phyloP scores from a whole-genome alignment of 2,329 filamentous ascomycete genomes.

The Ceratocystis cacaofunesta region DNA sequence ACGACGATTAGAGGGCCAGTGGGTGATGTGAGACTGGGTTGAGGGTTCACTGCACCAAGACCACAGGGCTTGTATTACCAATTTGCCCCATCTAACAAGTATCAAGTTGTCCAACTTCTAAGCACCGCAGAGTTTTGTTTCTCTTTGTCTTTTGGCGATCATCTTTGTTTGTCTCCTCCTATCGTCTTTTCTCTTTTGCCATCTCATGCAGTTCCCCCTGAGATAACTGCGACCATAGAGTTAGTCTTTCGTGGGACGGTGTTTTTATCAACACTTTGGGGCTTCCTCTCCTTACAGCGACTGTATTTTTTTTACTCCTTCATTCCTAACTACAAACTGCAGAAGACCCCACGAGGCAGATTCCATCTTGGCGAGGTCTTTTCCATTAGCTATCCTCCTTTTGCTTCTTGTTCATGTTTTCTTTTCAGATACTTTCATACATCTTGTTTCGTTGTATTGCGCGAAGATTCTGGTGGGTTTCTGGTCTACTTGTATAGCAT shows the following conservation, averaged over 20 bases:
- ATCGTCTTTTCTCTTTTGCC: neutral
- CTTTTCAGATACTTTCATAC: neutral
- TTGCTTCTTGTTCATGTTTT: neutral
- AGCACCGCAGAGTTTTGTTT: neutral
- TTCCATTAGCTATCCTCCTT: neutral
- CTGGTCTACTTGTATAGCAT: neutral
- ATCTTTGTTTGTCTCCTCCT: neutral
- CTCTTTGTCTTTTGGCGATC: neutral
- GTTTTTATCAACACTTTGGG: neutral
- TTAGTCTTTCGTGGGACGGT: neutral
- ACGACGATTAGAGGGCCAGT: constrained; percentile 24
- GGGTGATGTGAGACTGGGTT: neutral
- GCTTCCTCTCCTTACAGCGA: neutral
- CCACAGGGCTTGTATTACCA: neutral
- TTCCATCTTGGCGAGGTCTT: neutral
- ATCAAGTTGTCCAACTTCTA: neutral
- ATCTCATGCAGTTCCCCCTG: neutral
- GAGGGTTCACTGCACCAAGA: constrained; percentile 5
- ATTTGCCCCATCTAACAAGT: neutral
- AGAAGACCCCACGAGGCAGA: neutral
- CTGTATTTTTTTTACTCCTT: neutral
- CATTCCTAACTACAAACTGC: neutral
- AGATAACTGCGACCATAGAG: neutral
- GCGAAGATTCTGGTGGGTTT: neutral
- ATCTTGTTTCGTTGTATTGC: neutral